Evolutionary conservation across 139 green algal genomes (phyloP).

Genomic region (Chlorella sp.): DNA sequence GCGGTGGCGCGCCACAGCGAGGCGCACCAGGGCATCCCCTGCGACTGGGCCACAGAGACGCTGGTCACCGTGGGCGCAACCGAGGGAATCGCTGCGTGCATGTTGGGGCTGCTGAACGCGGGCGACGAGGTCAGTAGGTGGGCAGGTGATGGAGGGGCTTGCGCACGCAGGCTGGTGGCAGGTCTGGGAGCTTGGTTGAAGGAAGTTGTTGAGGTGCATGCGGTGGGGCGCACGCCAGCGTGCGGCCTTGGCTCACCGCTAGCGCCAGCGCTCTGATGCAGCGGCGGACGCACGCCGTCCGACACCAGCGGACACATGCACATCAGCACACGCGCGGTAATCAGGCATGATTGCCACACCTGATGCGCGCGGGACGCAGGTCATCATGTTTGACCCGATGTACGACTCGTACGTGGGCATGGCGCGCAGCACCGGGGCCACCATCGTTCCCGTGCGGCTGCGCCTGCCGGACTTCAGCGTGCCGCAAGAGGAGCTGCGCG

Average conservation of each 20-base stretch:
- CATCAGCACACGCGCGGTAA: too few relatives aligned
- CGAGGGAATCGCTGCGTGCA: conserved; percentile 65
- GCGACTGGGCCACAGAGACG: conserved; percentile 55
- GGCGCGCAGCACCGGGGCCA: conserved; percentile 24
- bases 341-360: too few relatives aligned
- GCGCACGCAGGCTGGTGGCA: too few relatives aligned
- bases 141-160: too few relatives aligned
- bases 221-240: too few relatives aligned
- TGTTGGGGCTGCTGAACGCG: conserved; percentile 69
- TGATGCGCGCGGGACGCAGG: too few relatives aligned
- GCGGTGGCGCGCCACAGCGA: conserved; percentile 62
- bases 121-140: conserved; percentile 61
- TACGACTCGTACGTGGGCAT: conserved; percentile 60
- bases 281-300: too few relatives aligned
- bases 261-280: too few relatives aligned
- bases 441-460: conserved; percentile 35
- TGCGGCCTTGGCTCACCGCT: too few relatives aligned
- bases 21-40: conserved; percentile 31
- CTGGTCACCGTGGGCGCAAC: conserved; percentile 74
- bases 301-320: too few relatives aligned
- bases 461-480: conserved; percentile 47
- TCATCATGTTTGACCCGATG: conserved; percentile 72
- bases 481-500: conserved; percentile 18
- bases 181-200: too few relatives aligned
- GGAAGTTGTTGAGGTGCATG: too few relatives aligned